Percentiles rank a stretch among this genome's conserved stretches.
phyloP scores from a whole-genome alignment of 345 rosid genomes.

The Moringa oleifera region DNA sequence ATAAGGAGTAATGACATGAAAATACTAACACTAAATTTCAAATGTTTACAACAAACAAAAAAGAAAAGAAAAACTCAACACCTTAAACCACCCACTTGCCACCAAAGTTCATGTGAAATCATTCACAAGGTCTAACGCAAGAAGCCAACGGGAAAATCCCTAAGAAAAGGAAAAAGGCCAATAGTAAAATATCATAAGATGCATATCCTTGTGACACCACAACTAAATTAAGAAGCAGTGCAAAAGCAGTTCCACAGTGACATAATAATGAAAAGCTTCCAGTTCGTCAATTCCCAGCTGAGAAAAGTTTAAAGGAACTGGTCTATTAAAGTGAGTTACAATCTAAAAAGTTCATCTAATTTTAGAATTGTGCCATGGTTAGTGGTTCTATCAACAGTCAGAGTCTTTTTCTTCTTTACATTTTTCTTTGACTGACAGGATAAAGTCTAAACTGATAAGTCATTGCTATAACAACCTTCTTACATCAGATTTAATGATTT shows the following conservation, averaged over 20 bases:
- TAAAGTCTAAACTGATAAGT: too few species aligned
- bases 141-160: too few species aligned
- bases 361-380: not conserved
- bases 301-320: too few species aligned
- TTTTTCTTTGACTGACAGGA: not conserved
- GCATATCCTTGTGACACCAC: not conserved
- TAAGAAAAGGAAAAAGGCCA: too few species aligned
- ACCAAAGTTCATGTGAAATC: not conserved
- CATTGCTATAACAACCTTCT: too few species aligned
- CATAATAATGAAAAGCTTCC: too few species aligned
- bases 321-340: too few species aligned
- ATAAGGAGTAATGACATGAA: not conserved
- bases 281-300: not conserved
- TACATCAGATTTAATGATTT: too few species aligned
- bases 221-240: not conserved
- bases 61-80: not conserved
- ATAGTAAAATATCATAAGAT: too few species aligned
- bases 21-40: not conserved
- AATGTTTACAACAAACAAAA: too few species aligned
- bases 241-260: not conserved
- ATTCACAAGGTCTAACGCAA: too few species aligned
- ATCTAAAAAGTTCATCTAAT: too few species aligned
- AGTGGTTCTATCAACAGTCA: not conserved
- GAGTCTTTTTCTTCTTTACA: not conserved
- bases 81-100: not conserved